These are phyloP conservation scores for Pouteria glomerata DNA, from an alignment of 148 eudicot genomes.

Conservation along the genomic window DNA sequence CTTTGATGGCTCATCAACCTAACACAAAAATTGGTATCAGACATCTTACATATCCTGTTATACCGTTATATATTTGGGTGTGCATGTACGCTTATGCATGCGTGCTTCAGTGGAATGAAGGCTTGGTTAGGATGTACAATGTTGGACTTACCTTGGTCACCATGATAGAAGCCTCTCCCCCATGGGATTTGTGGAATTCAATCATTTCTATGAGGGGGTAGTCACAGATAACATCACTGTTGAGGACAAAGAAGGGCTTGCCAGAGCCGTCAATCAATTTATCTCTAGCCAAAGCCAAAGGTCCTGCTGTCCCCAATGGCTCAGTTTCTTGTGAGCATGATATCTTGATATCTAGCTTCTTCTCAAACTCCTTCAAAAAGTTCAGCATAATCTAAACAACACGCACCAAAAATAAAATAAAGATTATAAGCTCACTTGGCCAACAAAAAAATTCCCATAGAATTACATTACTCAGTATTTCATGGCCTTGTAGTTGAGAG, in stretches of 20 bases:
- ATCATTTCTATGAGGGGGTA: slow-evolving; percentile 85
- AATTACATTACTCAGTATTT: no score
- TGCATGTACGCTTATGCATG: no score
- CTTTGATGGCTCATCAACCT: slow-evolving; percentile 97
- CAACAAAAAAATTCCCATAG: no score
- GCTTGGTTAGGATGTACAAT: no score
- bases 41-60: no score
- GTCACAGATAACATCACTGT: slow-evolving; percentile 94
- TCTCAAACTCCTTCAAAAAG: slow-evolving; percentile 86
- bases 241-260: slow-evolving; percentile 86
- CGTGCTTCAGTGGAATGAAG: no score
- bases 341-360: slow-evolving; percentile 77
- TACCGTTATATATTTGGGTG: no score
- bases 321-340: slow-evolving; percentile 92
- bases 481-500: no score
- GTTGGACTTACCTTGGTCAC: slow-evolving; percentile 95
- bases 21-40: no score
- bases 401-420: no score
- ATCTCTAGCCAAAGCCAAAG: slow-evolving; percentile 88
- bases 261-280: slow-evolving; percentile 71
- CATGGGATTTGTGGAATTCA: slow-evolving; percentile 80
- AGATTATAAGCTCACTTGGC: no score
- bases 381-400: slow-evolving; percentile 78
- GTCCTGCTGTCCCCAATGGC: slow-evolving; percentile 97
- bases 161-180: slow-evolving; percentile 93